Conservation (phyloP, 2,329 filamentous ascomycete species). For the Phialocephala subalpina region DNA sequence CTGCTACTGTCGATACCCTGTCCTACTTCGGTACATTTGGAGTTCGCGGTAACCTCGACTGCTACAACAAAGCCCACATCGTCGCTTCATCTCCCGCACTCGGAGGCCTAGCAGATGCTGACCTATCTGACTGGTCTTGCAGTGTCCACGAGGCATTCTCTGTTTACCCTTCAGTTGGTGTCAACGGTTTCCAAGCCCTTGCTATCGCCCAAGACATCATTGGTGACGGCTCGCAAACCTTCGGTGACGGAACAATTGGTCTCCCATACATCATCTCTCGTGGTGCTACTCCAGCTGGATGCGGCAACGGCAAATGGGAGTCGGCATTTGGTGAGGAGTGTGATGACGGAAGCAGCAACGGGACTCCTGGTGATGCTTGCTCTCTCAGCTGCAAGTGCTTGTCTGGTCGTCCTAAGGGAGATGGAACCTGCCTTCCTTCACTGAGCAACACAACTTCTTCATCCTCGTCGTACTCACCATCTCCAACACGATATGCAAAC, state of each 20-base stretch:
- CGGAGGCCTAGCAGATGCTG: slow-evolving; percentile 45
- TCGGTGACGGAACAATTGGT: slow-evolving; percentile 47
- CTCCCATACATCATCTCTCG: slow-evolving; percentile 53
- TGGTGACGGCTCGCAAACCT: slow-evolving; percentile 45
- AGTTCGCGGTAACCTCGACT: slow-evolving; percentile 49
- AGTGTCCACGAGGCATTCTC: slow-evolving; percentile 53
- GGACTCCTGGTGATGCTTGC: slow-evolving; percentile 45
- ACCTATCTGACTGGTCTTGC: slow-evolving; percentile 52
- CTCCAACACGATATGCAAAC: slow-evolving; percentile 22
- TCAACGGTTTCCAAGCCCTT: slow-evolving; percentile 48
- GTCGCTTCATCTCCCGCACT: slow-evolving; percentile 48
- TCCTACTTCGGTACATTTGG: slow-evolving; percentile 49
- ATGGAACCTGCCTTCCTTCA: slow-evolving; percentile 34
- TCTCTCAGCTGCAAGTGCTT: slow-evolving; percentile 50
- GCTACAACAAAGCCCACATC: slow-evolving; percentile 51
- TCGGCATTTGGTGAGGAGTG: slow-evolving; percentile 49
- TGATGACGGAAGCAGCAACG: slow-evolving; percentile 48
- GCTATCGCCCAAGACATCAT: slow-evolving; percentile 50
- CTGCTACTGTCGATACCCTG: slow-evolving; percentile 39
- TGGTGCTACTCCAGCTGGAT: slow-evolving; percentile 50
- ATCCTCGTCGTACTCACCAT: slow-evolving; percentile 17
- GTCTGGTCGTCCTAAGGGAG: slow-evolving; percentile 41
- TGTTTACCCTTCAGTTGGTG: slow-evolving; percentile 46
- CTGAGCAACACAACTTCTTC: slow-evolving; percentile 18
- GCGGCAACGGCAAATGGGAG: slow-evolving; percentile 49